Evolutionary conservation across 108 stramenopile species (phyloP).

Genomic region (Stephanodiscus triporus): DNA sequence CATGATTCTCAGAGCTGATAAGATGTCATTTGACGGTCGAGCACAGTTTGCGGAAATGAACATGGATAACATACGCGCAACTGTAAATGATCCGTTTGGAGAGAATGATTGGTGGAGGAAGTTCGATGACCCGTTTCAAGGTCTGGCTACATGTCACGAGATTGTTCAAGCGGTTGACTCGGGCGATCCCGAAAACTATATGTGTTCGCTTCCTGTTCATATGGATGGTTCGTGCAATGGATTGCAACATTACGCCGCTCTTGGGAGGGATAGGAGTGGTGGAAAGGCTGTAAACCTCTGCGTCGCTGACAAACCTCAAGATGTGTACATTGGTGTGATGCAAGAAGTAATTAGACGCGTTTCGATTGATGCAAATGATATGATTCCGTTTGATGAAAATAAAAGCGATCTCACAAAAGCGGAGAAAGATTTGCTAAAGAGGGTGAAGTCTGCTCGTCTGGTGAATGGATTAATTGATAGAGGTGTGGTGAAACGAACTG

Average conservation of each 20-base stretch:
- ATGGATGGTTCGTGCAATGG: conserved; percentile 99
- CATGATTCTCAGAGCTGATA: conserved; percentile 53
- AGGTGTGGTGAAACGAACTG: conserved; percentile 99
- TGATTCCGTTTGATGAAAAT: conserved; percentile 63
- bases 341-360: conserved; percentile 86
- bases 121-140: conserved; percentile 98
- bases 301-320: conserved; percentile 89
- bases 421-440: conserved; percentile 61
- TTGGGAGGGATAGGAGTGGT: conserved; percentile 95
- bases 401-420: conserved; percentile 60
- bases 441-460: conserved; percentile 74
- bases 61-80: conserved; percentile 83
- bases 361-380: conserved; percentile 66
- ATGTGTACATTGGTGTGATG: conserved; percentile 98
- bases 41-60: conserved; percentile 88
- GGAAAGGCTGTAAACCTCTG: conserved; percentile 97
- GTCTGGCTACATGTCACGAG: conserved; percentile 96
- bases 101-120: conserved; percentile 93
- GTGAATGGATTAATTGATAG: conserved; percentile 92
- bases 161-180: conserved; percentile 90
- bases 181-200: conserved; percentile 86
- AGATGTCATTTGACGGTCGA: conserved; percentile 94
- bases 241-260: conserved; percentile 99
- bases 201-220: conserved; percentile 93
- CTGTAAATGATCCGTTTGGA: conserved; percentile 85